phyloP scores from a whole-genome alignment of 2,329 filamentous ascomycete species.

The Colletotrichum melonis region DNA sequence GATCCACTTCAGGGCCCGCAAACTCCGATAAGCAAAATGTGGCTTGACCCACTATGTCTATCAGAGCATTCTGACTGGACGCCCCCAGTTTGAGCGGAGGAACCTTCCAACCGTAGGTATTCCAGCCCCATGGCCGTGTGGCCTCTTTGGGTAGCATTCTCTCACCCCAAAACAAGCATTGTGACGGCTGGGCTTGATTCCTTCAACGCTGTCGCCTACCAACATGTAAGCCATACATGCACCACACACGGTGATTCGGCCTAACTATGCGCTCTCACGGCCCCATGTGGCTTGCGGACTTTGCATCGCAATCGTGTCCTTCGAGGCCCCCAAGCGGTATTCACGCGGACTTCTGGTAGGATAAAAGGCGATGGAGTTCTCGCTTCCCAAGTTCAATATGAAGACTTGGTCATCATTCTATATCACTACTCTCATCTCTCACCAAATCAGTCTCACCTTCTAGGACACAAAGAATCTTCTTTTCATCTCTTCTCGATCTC shows the following conservation, averaged over 20 bases:
- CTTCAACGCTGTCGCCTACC: not conserved
- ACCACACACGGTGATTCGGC: slow-evolving; percentile 8
- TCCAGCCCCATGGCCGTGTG: not conserved
- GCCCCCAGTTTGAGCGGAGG: slow-evolving; percentile 12
- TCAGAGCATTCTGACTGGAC: slow-evolving; percentile 15
- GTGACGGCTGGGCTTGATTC: not conserved
- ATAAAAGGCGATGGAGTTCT: not conserved
- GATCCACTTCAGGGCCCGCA: not conserved
- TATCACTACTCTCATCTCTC: not conserved
- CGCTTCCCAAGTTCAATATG: not conserved
- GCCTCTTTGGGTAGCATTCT: not conserved
- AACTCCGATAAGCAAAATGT: not conserved
- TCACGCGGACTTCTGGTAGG: not conserved
- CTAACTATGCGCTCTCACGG: not conserved
- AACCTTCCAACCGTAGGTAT: slow-evolving; percentile 21
- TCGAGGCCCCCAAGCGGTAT: not conserved
- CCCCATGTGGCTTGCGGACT: not conserved
- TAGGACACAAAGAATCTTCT: not conserved
- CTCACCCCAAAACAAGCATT: not conserved
- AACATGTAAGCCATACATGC: not conserved
- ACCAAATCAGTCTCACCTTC: not conserved
- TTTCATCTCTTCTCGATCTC: not conserved
- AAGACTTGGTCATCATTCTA: not conserved
- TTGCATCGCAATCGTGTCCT: not conserved
- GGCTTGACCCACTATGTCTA: not conserved